phyloP scores from a whole-genome alignment of 2,329 filamentous ascomycete species.

The Salinomyces thailandicus region DNA sequence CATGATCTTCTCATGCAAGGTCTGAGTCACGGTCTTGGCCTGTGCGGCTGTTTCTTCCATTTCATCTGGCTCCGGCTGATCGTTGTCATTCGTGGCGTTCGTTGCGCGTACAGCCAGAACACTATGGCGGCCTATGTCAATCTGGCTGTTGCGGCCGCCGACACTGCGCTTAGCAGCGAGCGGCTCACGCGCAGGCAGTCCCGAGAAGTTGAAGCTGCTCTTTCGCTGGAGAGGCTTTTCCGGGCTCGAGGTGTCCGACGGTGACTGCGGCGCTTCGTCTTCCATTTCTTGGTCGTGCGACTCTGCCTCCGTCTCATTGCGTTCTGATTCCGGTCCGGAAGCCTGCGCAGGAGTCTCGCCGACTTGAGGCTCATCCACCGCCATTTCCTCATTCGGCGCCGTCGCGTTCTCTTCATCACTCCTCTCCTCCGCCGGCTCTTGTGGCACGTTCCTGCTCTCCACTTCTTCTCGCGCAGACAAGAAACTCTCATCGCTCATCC shows the following conservation, averaged over 20 bases:
- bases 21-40: constrained; percentile 86
- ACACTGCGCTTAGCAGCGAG: constrained; percentile 75
- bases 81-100: constrained; percentile 37
- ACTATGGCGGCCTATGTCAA: constrained; percentile 59
- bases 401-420: constrained; percentile 8
- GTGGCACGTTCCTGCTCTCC: constrained; percentile 19
- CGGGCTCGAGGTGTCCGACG: constrained; percentile 62
- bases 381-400: constrained; percentile 6
- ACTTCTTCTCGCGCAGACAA: constrained; percentile 38
- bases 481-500: constrained; percentile 35
- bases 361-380: constrained; percentile 22
- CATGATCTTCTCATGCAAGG: constrained; percentile 85
- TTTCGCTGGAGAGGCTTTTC: constrained; percentile 72
- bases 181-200: constrained; percentile 82
- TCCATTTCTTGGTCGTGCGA: constrained; percentile 27
- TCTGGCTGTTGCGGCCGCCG: constrained; percentile 62
- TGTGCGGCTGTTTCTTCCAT: constrained; percentile 43
- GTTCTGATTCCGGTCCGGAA: not conserved
- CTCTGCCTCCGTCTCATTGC: constrained; percentile 18
- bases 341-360: constrained; percentile 5
- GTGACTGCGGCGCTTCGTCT: constrained; percentile 36
- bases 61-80: constrained; percentile 42
- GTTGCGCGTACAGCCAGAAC: constrained; percentile 31
- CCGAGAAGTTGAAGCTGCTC: constrained; percentile 90
- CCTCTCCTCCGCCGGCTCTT: constrained; percentile 20